Percentiles rank a stretch among this genome's conserved stretches.
phyloP scores from a whole-genome alignment of 2,329 filamentous ascomycete species.

The Alternaria metachromatica region DNA sequence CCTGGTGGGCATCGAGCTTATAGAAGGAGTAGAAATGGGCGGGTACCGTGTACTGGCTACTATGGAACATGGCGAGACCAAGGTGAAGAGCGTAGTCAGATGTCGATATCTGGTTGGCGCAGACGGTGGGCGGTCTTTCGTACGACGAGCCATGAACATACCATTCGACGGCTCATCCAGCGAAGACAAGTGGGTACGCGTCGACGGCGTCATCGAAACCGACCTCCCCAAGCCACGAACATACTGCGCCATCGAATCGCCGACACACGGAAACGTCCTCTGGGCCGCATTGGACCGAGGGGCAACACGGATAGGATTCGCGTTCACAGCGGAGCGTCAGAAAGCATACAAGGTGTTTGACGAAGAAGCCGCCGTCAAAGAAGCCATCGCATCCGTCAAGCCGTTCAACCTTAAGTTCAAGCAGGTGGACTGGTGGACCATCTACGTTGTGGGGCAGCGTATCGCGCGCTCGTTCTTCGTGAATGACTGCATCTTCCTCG shows the following conservation, averaged over 20 bases:
- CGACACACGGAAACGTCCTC: conserved; percentile 62
- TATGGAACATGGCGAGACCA: conserved; percentile 38
- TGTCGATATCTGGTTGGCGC: conserved; percentile 60
- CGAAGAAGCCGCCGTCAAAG: conserved; percentile 47
- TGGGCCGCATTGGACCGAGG: conserved; percentile 63
- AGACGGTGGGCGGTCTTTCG: conserved; percentile 60
- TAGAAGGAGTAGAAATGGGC: conserved; percentile 38
- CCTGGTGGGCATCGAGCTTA: conserved; percentile 49
- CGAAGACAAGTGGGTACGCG: conserved; percentile 62
- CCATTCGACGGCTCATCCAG: conserved; percentile 58
- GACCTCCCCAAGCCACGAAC: conserved; percentile 57
- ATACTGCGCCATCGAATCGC: conserved; percentile 59
- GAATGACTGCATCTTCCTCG: conserved; percentile 59
- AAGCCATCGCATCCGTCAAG: conserved; percentile 50
- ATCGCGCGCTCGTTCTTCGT: conserved; percentile 42
- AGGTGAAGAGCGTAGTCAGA: conserved; percentile 35
- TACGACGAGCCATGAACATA: conserved; percentile 56
- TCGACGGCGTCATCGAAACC: conserved; percentile 59
- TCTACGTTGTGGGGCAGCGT: conserved; percentile 54
- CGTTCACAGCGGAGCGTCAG: conserved; percentile 54
- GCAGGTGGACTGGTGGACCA: conserved; percentile 54
- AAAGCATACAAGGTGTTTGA: conserved; percentile 46
- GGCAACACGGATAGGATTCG: conserved; percentile 61
- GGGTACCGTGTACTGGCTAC: conserved; percentile 38
- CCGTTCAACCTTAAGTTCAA: conserved; percentile 51